phyloP scores from a whole-genome alignment of 164 flowering plant genomes.

The Saururus chinensis region DNA sequence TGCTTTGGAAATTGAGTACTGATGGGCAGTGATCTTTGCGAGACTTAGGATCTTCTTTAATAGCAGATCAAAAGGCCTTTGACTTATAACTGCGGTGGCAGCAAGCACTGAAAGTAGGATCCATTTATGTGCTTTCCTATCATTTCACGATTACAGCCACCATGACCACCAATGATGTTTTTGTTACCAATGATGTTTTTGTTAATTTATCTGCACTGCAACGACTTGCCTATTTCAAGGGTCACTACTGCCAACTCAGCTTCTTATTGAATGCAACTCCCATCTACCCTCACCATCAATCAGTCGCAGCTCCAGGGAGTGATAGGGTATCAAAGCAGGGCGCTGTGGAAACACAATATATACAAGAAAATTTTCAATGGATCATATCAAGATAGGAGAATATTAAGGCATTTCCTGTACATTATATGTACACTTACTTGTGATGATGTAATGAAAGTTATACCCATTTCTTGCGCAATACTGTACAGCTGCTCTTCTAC shows the following conservation, averaged over 20 bases:
- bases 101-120: too few relatives aligned
- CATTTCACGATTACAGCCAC: too few relatives aligned
- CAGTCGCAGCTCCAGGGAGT: constrained; percentile 66
- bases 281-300: constrained; percentile 97
- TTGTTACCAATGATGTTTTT: too few relatives aligned
- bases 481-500: constrained; percentile 94
- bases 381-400: background rate
- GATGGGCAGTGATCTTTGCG: too few relatives aligned
- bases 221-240: too few relatives aligned
- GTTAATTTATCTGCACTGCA: too few relatives aligned
- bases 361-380: background rate
- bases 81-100: too few relatives aligned
- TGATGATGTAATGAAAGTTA: constrained; percentile 86
- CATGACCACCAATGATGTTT: too few relatives aligned
- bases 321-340: constrained; percentile 94
- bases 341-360: constrained; percentile 38
- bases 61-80: too few relatives aligned
- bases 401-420: background rate
- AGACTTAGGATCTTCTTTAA: too few relatives aligned
- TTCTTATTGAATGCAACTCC: constrained; percentile 71
- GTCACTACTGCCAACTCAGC: constrained; percentile 17
- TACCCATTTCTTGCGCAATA: constrained; percentile 69
- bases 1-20: too few relatives aligned
- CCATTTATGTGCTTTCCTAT: too few relatives aligned
- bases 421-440: constrained; percentile 40